phyloP scores from a whole-genome alignment of 208 protist species.

The Acanthamoeba royreba region DNA sequence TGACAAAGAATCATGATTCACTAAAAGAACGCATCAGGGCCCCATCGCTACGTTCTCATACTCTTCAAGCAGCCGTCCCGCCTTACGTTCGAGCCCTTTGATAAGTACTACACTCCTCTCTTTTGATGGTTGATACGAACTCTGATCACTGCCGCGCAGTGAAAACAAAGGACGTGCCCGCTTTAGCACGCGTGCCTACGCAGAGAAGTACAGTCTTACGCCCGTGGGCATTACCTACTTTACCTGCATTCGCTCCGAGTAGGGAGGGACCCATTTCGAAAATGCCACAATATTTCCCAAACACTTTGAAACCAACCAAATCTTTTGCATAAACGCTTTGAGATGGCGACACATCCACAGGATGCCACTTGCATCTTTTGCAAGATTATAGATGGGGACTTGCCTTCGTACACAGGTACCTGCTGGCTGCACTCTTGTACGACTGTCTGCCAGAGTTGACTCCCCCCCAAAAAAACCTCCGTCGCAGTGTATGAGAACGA shows the following conservation, averaged over 20 bases:
- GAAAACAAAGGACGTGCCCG: neutral
- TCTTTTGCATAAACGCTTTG: too few relatives aligned
- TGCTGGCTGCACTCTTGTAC: neutral
- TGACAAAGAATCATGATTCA: neutral
- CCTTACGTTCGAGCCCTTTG: neutral
- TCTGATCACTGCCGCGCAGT: neutral
- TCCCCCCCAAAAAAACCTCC: neutral
- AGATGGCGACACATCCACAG: neutral
- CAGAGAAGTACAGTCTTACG: neutral
- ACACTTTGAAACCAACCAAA: too few relatives aligned
- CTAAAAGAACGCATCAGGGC: too few relatives aligned
- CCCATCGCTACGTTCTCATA: neutral
- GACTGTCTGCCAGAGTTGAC: too few relatives aligned
- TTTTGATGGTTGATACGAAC: neutral
- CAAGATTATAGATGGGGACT: constrained; percentile 52
- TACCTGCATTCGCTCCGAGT: neutral
- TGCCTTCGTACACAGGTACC: constrained; percentile 46
- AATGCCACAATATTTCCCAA: too few relatives aligned
- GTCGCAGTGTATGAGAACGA: too few relatives aligned
- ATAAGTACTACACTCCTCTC: neutral
- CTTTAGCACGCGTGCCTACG: neutral
- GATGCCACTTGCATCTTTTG: constrained; percentile 57
- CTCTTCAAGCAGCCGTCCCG: neutral
- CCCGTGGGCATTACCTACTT: neutral
- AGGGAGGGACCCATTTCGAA: too few relatives aligned